Conservation (phyloP, 1,284 basidiomycete species). For the Singerocomus inundabilis region DNA sequence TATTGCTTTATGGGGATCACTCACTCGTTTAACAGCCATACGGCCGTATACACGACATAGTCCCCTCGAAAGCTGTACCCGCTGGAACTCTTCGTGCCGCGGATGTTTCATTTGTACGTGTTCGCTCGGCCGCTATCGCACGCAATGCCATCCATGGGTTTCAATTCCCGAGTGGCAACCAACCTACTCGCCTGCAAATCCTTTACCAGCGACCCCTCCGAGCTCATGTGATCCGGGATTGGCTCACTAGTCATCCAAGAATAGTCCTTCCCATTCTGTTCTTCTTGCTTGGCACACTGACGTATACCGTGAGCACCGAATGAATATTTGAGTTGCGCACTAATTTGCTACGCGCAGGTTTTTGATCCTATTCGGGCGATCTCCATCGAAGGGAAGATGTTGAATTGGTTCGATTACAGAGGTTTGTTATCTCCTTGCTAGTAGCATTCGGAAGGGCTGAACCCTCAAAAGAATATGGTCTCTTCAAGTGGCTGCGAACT, state of each 20-base stretch:
- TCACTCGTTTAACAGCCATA: conserved; percentile 59
- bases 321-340: neutral
- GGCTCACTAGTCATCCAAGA: conserved; percentile 83
- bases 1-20: conserved; percentile 9
- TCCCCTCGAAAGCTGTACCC: conserved; percentile 59
- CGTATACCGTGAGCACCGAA: conserved; percentile 69
- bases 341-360: conserved; percentile 48
- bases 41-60: conserved; percentile 74
- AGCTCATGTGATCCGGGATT: conserved; percentile 77
- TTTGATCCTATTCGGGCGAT: conserved; percentile 90
- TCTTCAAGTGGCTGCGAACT: conserved; percentile 66
- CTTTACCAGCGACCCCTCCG: conserved; percentile 76
- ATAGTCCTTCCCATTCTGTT: conserved; percentile 84
- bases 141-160: conserved; percentile 85
- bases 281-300: conserved; percentile 85
- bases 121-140: conserved; percentile 77
- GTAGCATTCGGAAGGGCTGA: conserved; percentile 3
- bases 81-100: conserved; percentile 69
- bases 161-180: conserved; percentile 35
- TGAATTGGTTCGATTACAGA: conserved; percentile 79
- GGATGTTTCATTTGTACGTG: conserved; percentile 57
- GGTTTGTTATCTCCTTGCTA: conserved; percentile 38
- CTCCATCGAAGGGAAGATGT: conserved; percentile 81
- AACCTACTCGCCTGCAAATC: conserved; percentile 58
- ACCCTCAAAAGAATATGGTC: conserved; percentile 48